Conservation (phyloP, 2,329 filamentous ascomycete genomes). For the Gliomastix tumulicola region DNA sequence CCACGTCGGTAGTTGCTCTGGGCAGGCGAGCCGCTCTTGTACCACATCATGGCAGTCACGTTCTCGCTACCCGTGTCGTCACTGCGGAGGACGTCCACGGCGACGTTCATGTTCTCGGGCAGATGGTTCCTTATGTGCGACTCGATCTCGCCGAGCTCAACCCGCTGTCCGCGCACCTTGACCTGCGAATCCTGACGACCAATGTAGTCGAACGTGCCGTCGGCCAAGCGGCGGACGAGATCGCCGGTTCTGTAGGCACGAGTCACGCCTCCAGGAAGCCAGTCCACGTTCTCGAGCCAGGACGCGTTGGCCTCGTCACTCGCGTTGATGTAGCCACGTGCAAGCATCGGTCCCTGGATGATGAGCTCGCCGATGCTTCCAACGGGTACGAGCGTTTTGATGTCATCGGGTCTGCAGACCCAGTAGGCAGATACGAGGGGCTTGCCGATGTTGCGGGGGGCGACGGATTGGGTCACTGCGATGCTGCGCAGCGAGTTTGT, state of each 20-base stretch:
- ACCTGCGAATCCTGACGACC: conserved; percentile 74
- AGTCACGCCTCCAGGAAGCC: conserved; percentile 67
- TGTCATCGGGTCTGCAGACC: conserved; percentile 9
- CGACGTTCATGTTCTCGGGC: neutral
- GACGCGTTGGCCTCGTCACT: conserved; percentile 2
- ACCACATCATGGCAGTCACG: conserved; percentile 5
- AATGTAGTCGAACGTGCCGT: conserved; percentile 66
- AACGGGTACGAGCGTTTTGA: conserved; percentile 8
- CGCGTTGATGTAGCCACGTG: conserved; percentile 8
- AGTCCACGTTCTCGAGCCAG: conserved; percentile 29
- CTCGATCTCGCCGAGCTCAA: conserved; percentile 74
- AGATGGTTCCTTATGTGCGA: conserved; percentile 2
- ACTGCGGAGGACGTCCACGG: conserved; percentile 2
- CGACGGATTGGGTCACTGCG: conserved; percentile 1
- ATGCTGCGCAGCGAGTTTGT: neutral
- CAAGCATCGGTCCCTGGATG: conserved; percentile 11
- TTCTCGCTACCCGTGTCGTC: conserved; percentile 2
- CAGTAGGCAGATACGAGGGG: conserved; percentile 8
- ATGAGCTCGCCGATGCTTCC: conserved; percentile 11
- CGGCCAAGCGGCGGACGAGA: conserved; percentile 68
- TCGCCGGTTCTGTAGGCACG: conserved; percentile 78
- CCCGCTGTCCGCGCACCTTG: conserved; percentile 72
- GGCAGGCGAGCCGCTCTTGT: too few species aligned
- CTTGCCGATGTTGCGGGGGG: conserved; percentile 6
- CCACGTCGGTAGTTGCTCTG: too few species aligned